A percentile compares a stretch with the other conserved stretches of the same genome.
phyloP scores from a whole-genome alignment of 1,284 basidiomycete genomes.

The Boletus semigastroideus region DNA sequence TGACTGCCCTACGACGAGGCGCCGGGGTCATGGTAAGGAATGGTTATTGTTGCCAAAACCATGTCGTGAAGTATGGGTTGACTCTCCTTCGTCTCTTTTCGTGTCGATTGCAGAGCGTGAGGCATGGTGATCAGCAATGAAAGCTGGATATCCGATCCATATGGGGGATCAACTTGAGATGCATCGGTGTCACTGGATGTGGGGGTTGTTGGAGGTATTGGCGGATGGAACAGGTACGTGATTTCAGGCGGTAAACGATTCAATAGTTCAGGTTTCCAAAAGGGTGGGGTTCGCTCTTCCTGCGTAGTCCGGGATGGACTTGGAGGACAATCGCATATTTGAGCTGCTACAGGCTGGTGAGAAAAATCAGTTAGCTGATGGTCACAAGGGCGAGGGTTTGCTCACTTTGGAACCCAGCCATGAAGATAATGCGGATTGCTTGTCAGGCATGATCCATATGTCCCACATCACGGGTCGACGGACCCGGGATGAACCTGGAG shows the following conservation, averaged over 20 bases:
- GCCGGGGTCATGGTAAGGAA: conserved; percentile 17
- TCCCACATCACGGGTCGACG: conserved; percentile 28
- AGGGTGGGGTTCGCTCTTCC: conserved; percentile 5
- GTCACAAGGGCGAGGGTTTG: neutral
- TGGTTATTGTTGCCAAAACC: conserved; percentile 26
- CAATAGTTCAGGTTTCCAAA: conserved; percentile 24
- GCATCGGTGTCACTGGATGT: neutral
- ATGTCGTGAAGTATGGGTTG: conserved; percentile 17
- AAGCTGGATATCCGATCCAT: conserved; percentile 28
- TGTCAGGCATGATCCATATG: conserved; percentile 9
- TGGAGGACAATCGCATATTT: neutral
- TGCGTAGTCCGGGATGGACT: neutral
- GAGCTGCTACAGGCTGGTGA: conserved; percentile 28
- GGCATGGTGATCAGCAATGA: conserved; percentile 32
- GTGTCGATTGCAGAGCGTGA: conserved; percentile 5
- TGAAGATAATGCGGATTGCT: neutral
- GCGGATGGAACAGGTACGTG: conserved; percentile 28
- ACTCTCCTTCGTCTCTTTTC: neutral
- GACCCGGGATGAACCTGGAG: neutral
- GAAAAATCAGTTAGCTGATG: conserved; percentile 4
- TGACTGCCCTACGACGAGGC: conserved; percentile 9
- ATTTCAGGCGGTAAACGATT: conserved; percentile 25
- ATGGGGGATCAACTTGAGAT: conserved; percentile 5
- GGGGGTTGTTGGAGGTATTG: conserved; percentile 7
- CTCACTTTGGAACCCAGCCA: conserved; percentile 29